Evolutionary conservation across 345 rosid genomes (phyloP).

Genomic region (Murraya paniculata): DNA sequence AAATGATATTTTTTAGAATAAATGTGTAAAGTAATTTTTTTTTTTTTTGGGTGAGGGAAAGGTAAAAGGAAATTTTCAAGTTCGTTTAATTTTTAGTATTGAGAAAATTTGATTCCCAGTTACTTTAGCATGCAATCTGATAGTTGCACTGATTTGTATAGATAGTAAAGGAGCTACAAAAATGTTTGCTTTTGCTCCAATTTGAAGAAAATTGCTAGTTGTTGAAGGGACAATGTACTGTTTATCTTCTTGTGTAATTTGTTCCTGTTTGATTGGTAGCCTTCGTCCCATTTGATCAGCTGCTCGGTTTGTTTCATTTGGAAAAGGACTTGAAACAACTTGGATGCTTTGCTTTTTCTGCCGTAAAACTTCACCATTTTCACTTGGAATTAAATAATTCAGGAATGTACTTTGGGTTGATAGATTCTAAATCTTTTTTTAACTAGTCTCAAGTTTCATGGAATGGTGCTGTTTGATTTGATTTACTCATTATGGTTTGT

Average conservation of each 20-base stretch:
- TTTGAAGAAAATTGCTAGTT: not conserved
- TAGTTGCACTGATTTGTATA: not conserved
- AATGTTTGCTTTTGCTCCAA: not conserved
- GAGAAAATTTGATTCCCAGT: not conserved
- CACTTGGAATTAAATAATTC: not conserved
- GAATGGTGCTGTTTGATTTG: constrained; percentile 1
- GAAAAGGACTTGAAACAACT: not conserved
- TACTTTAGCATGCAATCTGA: not conserved
- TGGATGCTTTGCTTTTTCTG: not conserved
- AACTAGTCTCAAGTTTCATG: not conserved
- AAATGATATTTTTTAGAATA: not conserved
- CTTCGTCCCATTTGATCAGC: not conserved
- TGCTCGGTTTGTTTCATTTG: not conserved
- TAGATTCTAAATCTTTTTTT: not conserved
- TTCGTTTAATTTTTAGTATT: too few relatives aligned
- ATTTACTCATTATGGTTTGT: not conserved
- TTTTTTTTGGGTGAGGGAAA: not conserved
- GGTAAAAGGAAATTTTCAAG: not conserved
- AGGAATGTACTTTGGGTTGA: not conserved
- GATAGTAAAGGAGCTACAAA: not conserved
- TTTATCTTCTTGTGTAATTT: not conserved
- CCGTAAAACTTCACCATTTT: not conserved
- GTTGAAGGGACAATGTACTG: not conserved
- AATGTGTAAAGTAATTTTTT: not conserved
- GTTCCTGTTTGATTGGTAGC: not conserved